Base-by-base conservation (phyloP, 495 filamentous ascomycete species). In the Endocarpon pusillum region DNA sequence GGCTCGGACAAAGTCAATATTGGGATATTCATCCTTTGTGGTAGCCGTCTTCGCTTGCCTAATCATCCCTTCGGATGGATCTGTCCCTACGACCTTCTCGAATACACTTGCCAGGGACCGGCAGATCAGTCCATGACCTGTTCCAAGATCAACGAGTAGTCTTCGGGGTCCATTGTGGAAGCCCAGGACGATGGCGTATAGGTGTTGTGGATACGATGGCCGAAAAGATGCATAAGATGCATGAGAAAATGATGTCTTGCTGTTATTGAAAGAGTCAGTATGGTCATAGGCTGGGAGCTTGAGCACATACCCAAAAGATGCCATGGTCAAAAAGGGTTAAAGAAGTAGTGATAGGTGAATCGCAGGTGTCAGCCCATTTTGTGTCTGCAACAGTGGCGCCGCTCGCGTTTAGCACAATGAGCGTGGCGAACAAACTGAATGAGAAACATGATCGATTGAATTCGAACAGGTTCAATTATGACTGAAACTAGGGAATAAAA, bases 41-140 rank as follows among this genome's bases (percentile, higher is more conserved):
- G 57, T 68, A 9, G 58, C 45, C 19, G 55, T 43, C 23, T 42
- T 39, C 0, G 72, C 74, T 42, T 74, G 66, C 19, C 52, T 42
- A 28, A 75, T 59, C 71, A 76, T 77, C 32, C 57, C 55, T 3
- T 52, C 30, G 2, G 66, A 72, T n/a, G 72, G 71, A 39, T 76
- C 73, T 28, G 64, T 61, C 32, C 59, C 72, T 8, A 71, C 40
- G 7, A 67, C 54, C 19, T 43, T 46, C 3, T 47, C 45, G 45
- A 78, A 75, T 39, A 50, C 44, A 16, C 51, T 46, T 7, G 59
- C 55, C 2, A 78, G 51, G 11, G 53, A 54, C 12, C 69, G 67
- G 16, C 69, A 55, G 6, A 75, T 57, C 19, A 62, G 51, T n/a
- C 71, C 73, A 37, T 73, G 69, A 4, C 73, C 73, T 38, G 64